Evolutionary conservation across 306 rosid species (phyloP).

Genomic region (Prunus dulcis): DNA sequence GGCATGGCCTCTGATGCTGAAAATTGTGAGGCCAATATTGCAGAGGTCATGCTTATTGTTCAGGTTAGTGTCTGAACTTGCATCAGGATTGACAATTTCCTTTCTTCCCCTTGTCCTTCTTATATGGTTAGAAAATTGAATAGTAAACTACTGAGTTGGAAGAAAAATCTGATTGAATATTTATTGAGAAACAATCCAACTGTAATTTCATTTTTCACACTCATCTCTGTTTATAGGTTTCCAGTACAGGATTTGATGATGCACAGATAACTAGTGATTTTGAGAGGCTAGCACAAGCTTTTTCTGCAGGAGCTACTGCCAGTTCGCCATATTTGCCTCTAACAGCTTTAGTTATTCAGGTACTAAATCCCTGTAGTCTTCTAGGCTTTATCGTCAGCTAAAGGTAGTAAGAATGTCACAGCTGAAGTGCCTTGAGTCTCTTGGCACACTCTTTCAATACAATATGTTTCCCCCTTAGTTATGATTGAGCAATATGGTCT

Average conservation of each 20-base stretch:
- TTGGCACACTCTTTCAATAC: not conserved
- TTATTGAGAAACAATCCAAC: constrained; percentile 4
- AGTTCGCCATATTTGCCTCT: constrained; percentile 69
- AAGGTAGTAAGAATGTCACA: not conserved
- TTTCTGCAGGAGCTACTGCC: constrained; percentile 57
- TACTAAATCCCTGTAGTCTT: constrained; percentile 25
- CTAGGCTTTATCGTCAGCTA: not conserved
- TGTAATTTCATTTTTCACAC: not conserved
- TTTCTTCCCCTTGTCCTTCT: not conserved
- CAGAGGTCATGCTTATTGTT: constrained; percentile 89
- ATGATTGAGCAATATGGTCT: constrained; percentile 12
- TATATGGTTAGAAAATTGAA: constrained; percentile 7
- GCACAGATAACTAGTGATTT: constrained; percentile 54
- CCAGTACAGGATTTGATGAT: constrained; percentile 57
- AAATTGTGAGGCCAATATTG: constrained; percentile 44
- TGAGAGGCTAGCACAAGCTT: constrained; percentile 64
- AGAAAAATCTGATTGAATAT: constrained; percentile 2
- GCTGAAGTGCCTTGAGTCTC: not conserved
- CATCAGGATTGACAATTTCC: not conserved
- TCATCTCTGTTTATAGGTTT: constrained; percentile 50
- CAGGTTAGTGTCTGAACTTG: constrained; percentile 43
- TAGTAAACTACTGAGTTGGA: constrained; percentile 7
- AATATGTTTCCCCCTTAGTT: not conserved
- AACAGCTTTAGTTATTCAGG: constrained; percentile 82
- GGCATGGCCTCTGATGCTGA: constrained; percentile 44